A percentile compares a stretch with the other conserved stretches of the same genome.
phyloP scores from a whole-genome alignment of 228 moss, liverwort and hornwort species.

The Sphagnum fallax region DNA sequence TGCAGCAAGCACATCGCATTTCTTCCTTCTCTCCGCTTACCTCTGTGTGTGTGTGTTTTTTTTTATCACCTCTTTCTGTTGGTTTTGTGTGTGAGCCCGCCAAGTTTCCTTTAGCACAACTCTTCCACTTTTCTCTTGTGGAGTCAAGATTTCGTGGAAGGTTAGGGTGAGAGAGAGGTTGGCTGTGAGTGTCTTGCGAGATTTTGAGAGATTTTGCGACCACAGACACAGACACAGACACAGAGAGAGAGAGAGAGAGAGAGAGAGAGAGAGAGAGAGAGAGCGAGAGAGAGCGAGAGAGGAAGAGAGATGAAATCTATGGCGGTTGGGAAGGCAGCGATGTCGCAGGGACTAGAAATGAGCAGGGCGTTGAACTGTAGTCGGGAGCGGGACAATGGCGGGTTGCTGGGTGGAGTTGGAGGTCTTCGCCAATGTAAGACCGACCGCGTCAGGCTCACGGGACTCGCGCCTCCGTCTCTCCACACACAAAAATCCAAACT shows the following conservation, averaged over 20 bases:
- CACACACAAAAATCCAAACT: slow-evolving; percentile 22
- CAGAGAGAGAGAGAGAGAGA: neutral
- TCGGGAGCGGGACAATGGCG: slow-evolving; percentile 1
- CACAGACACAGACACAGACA: too few species aligned
- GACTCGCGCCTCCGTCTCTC: slow-evolving; percentile 16
- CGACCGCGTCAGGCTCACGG: slow-evolving; percentile 24
- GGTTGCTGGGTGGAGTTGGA: slow-evolving; percentile 24
- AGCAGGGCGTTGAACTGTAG: slow-evolving; percentile 6
- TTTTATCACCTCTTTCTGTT: too few species aligned
- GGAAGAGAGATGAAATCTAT: slow-evolving; percentile 27
- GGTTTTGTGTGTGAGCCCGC: too few species aligned
- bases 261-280: slow-evolving; percentile 12
- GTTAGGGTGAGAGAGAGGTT: too few species aligned
- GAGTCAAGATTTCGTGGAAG: too few species aligned
- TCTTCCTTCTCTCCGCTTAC: too few species aligned
- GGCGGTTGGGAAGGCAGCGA: slow-evolving; percentile 28
- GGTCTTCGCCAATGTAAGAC: slow-evolving; percentile 36
- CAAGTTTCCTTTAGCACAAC: too few species aligned
- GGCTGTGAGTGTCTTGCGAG: too few species aligned
- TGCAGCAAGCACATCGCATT: too few species aligned
- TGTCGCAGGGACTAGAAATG: slow-evolving; percentile 7
- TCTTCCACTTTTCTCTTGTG: too few species aligned
- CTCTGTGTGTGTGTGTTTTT: too few species aligned
- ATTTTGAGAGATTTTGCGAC: too few species aligned
- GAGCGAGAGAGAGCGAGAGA: slow-evolving; percentile 5